These are phyloP conservation scores for Chlorella vulgaris DNA, from an alignment of 139 green algal genomes.

Conservation along the genomic window DNA sequence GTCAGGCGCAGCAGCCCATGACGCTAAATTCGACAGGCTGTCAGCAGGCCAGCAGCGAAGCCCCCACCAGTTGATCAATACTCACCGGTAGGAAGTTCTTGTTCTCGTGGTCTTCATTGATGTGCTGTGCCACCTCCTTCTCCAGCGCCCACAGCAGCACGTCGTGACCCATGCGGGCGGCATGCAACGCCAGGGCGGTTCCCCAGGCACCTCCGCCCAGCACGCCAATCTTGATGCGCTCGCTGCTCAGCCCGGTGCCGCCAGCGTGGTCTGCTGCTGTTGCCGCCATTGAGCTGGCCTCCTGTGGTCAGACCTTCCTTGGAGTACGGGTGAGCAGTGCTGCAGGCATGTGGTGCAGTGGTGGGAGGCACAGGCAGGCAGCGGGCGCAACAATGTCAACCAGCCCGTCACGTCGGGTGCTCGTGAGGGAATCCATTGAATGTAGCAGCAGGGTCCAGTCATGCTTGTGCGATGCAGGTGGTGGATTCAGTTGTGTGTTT, in stretches of 20 bases:
- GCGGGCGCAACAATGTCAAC: background rate
- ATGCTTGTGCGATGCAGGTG: no score
- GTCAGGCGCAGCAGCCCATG: no score
- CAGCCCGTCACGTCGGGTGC: background rate
- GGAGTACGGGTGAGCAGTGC: no score
- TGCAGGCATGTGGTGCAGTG: no score
- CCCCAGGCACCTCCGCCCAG: constrained; percentile 83
- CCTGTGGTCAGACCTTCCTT: no score
- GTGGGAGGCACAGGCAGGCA: no score
- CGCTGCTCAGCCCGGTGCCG: constrained; percentile 12
- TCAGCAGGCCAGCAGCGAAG: no score
- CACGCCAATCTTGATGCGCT: constrained; percentile 54
- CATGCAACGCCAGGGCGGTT: constrained; percentile 75
- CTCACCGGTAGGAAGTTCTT: constrained; percentile 59
- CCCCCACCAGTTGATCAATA: background rate
- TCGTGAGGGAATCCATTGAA: no score
- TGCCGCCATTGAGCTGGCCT: background rate
- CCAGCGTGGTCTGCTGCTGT: background rate
- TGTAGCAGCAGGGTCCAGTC: no score
- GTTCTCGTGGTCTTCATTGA: constrained; percentile 78
- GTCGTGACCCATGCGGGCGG: constrained; percentile 69
- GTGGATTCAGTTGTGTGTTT: background rate
- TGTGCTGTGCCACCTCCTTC: constrained; percentile 59
- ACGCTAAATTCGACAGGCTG: no score
- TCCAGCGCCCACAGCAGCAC: constrained; percentile 73